Evolutionary conservation across 2,329 filamentous ascomycete genomes (phyloP), one percentile per base, ranked within the genome.

Genomic region (Escovopsis sp.): DNA sequence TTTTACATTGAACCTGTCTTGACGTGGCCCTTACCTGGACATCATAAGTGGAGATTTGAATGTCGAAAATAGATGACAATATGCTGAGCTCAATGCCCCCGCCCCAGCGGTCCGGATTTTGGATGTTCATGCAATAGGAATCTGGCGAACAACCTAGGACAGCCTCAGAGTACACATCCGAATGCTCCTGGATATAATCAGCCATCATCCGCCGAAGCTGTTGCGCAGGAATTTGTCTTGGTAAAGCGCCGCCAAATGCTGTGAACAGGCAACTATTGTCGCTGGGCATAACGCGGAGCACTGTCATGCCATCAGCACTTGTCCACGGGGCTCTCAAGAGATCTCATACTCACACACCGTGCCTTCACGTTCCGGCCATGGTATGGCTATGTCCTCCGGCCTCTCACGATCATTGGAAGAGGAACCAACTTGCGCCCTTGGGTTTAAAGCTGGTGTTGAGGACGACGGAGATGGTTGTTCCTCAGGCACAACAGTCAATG

Each of bases 211-310:
- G 78, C 43, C 88, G 79, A 15, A 95, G 69, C 53, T 83, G 53
- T 8, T 61, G 55, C 6, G 64, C 63, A n/a, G 63, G 59, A 39
- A 68, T 60, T 15, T 65, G 59, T 26, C 65, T 73, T 39, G 85
- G 75, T n/a, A 94, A 71, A 3, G 83, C 83, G 42, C 80, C 82
- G 12, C 85, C 84, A 38, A 96, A 79, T 0, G 89, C 88, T 26
- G 87, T 83, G 62, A 95, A 96, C 54, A 96, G 78, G 63, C 89
- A 96, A 45, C 80, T 86, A 61, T 95, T 95, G 61, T 96, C 89
- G 56, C 95, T 89, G 4, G 88, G 86, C 89, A 96, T 95, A 40
- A 96, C 85, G 12, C 89, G 81, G 15, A 95, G 73, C 8, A 93
- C 82, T 77, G 36, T 6, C 15, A 75, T 9, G 3, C 18, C 18